These are phyloP conservation scores for Erucastrum elatum DNA, from an alignment of 345 rosid species.

Conservation along the genomic window DNA sequence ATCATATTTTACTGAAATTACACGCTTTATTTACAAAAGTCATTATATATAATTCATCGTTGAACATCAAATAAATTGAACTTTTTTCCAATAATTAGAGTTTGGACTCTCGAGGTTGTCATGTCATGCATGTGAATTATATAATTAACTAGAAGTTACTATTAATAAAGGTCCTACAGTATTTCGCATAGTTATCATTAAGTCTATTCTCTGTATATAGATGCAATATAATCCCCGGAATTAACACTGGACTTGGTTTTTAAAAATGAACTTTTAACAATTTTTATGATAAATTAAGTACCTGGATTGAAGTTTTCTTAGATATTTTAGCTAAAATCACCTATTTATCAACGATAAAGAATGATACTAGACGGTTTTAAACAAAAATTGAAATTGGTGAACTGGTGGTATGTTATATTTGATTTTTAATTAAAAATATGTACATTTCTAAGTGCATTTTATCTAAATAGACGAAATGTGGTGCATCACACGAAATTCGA, in stretches of 20 bases:
- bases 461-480: background rate
- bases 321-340: background rate
- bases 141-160: constrained; percentile 31
- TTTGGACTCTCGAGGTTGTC: constrained; percentile 39
- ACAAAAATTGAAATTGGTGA: background rate
- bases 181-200: constrained; percentile 8
- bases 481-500: background rate
- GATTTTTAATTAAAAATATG: background rate
- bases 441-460: background rate
- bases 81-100: constrained; percentile 2
- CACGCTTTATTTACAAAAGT: background rate
- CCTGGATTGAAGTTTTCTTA: background rate
- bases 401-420: no score
- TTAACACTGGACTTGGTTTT: background rate
- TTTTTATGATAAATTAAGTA: no score
- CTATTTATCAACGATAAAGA: background rate
- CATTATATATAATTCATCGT: background rate
- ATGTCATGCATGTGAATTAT: constrained; percentile 53
- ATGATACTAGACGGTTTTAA: background rate
- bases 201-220: background rate
- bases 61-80: background rate
- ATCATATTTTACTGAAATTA: background rate
- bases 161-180: constrained; percentile 27
- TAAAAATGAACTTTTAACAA: background rate
- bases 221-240: background rate